phyloP scores from a whole-genome alignment of 805 yeast genomes.

The Candida vaughaniae region DNA sequence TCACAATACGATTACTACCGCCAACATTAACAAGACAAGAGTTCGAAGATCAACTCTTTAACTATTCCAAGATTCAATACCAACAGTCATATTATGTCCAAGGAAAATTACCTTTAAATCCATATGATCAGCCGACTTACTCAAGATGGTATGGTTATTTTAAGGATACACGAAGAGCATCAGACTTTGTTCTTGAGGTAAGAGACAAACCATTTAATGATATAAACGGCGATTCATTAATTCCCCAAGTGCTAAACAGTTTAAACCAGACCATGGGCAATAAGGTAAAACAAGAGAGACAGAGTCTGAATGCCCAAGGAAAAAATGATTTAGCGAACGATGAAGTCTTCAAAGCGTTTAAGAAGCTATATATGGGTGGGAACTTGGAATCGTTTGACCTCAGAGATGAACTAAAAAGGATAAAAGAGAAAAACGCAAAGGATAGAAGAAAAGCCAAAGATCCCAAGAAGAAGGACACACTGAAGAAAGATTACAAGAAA shows the following conservation, averaged over 20 bases:
- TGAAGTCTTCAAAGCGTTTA: not conserved
- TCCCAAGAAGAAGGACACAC: too few species aligned
- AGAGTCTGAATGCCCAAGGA: not conserved
- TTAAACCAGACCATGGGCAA: conserved; percentile 16
- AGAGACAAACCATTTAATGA: conserved; percentile 25
- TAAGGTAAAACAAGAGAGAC: not conserved
- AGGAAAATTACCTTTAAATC: conserved; percentile 40
- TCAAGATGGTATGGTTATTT: conserved; percentile 45
- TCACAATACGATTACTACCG: conserved; percentile 41
- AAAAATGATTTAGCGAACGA: not conserved
- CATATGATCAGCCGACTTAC: conserved; percentile 37
- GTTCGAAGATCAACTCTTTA: conserved; percentile 22
- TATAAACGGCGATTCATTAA: conserved; percentile 23
- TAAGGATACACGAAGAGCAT: conserved; percentile 23
- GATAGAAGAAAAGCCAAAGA: not conserved
- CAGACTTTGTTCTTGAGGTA: conserved; percentile 25
- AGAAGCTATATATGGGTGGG: not conserved
- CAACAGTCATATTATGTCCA: conserved; percentile 33
- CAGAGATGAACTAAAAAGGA: not conserved
- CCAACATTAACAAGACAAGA: conserved; percentile 31
- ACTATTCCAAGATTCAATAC: conserved; percentile 11
- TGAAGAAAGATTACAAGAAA: too few species aligned
- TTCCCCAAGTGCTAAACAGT: conserved; percentile 36
- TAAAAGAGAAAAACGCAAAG: not conserved
- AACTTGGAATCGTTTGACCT: not conserved